These are phyloP conservation scores for Lippia alba DNA, from an alignment of 305 asterid species.

Conservation along the genomic window DNA sequence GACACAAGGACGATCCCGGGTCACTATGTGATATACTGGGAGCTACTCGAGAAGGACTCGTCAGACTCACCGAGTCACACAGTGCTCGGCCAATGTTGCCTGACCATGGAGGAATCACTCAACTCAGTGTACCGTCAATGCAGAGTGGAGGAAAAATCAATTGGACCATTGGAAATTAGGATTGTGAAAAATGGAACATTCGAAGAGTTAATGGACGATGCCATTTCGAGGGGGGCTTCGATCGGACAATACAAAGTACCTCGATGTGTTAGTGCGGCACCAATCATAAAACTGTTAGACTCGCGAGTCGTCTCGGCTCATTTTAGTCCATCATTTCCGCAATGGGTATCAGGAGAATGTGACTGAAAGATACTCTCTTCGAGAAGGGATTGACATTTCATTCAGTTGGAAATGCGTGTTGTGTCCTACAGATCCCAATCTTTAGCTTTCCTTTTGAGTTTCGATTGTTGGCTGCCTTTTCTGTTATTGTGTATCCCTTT, in stretches of 20 bases:
- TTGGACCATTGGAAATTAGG: conserved; percentile 47
- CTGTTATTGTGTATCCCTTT: too few species aligned
- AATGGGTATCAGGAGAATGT: conserved; percentile 12
- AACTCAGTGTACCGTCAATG: conserved; percentile 45
- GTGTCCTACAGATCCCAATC: too few species aligned
- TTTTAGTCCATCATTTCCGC: conserved; percentile 40
- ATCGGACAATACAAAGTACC: conserved; percentile 46
- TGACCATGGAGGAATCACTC: conserved; percentile 47
- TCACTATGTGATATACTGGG: conserved; percentile 47
- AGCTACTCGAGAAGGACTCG: conserved; percentile 32
- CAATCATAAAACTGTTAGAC: conserved; percentile 37
- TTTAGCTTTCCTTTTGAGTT: too few species aligned
- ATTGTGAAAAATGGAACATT: conserved; percentile 46
- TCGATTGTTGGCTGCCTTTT: too few species aligned
- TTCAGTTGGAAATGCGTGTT: too few species aligned
- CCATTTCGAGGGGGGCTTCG: conserved; percentile 44
- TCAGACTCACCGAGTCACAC: not conserved
- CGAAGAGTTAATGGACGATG: conserved; percentile 47
- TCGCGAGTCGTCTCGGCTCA: conserved; percentile 34
- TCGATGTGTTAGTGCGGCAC: conserved; percentile 38
- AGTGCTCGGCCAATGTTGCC: conserved; percentile 38
- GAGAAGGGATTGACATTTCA: too few species aligned
- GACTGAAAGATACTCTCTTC: not conserved
- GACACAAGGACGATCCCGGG: conserved; percentile 45
- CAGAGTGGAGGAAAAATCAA: conserved; percentile 37